Percentiles rank a stretch among this genome's conserved stretches.
These are phyloP conservation scores for Adansonia madagascariensis DNA, from an alignment of 441 rosid genomes.

Conservation along the genomic window DNA sequence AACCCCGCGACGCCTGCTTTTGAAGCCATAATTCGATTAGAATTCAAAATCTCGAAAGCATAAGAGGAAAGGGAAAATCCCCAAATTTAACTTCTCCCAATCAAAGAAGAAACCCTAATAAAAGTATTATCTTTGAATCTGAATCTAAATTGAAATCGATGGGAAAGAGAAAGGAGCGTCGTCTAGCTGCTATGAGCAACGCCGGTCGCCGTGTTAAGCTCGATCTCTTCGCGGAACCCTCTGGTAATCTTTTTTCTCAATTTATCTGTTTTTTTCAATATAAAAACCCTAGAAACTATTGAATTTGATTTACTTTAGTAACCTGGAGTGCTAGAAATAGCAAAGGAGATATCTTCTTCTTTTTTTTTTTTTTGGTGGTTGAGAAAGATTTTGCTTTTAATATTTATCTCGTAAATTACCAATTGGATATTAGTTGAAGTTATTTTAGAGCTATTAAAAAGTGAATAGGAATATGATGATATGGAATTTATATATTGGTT, in stretches of 20 bases:
- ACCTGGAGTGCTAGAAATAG: neutral
- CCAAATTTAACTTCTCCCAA: neutral
- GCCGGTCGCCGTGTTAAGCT: constrained; percentile 94
- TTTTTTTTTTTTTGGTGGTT: neutral
- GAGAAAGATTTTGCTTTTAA: neutral
- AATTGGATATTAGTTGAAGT: neutral
- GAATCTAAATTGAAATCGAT: constrained; percentile 37
- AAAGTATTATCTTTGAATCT: neutral
- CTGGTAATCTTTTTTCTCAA: constrained; percentile 55
- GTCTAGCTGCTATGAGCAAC: constrained; percentile 72
- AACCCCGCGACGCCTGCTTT: constrained; percentile 17
- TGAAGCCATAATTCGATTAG: neutral
- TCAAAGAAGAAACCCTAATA: constrained; percentile 9
- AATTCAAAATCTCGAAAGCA: neutral
- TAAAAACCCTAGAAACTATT: neutral
- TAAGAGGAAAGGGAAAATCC: neutral
- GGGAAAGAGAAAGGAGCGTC: constrained; percentile 97
- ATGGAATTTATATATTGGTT: neutral
- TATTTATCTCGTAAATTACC: neutral
- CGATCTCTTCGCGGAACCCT: constrained; percentile 97
- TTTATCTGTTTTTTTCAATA: neutral
- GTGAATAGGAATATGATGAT: neutral
- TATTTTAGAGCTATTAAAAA: constrained; percentile 7
- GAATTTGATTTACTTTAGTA: neutral
- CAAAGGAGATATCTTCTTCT: neutral